These are phyloP conservation scores for Acaromyces ingoldii DNA, from an alignment of 1,284 basidiomycete genomes.

Conservation along the genomic window DNA sequence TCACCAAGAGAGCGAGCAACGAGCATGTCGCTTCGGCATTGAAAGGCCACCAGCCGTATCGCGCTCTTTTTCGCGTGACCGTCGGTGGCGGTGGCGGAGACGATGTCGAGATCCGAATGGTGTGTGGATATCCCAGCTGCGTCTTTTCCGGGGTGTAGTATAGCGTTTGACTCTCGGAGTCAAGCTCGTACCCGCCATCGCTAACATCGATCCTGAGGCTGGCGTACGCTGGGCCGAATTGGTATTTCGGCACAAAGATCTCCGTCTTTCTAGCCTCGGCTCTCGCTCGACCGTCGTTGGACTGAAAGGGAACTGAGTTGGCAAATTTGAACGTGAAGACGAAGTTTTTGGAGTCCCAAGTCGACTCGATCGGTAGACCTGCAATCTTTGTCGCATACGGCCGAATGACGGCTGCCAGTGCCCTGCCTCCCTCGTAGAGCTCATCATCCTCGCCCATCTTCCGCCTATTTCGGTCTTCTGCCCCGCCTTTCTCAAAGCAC, in stretches of 20 bases:
- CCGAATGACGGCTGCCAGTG: slow-evolving; percentile 63
- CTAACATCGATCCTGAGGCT: slow-evolving; percentile 20
- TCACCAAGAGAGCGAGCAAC: no score
- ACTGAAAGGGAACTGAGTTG: no score
- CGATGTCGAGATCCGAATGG: background rate
- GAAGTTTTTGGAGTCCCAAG: background rate
- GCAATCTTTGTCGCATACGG: slow-evolving; percentile 17
- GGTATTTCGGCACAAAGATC: slow-evolving; percentile 32
- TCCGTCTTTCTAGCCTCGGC: slow-evolving; percentile 19
- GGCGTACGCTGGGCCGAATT: slow-evolving; percentile 20
- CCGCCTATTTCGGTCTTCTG: slow-evolving; percentile 10
- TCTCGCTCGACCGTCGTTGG: no score
- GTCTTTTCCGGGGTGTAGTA: background rate
- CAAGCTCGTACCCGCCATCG: slow-evolving; percentile 16
- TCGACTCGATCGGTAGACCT: slow-evolving; percentile 8
- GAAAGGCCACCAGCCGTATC: no score
- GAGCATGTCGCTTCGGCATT: no score
- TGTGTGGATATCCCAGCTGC: background rate
- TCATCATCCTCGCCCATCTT: slow-evolving; percentile 55
- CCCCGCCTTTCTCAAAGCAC: slow-evolving; percentile 64
- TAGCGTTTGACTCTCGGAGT: slow-evolving; percentile 10
- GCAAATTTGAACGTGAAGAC: slow-evolving; percentile 6
- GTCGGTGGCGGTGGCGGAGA: no score
- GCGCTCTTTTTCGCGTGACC: no score
- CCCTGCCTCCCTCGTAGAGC: slow-evolving; percentile 74